These are phyloP conservation scores for Clonostachys byssicola DNA, from an alignment of 2,329 filamentous ascomycete genomes.

Conservation along the genomic window DNA sequence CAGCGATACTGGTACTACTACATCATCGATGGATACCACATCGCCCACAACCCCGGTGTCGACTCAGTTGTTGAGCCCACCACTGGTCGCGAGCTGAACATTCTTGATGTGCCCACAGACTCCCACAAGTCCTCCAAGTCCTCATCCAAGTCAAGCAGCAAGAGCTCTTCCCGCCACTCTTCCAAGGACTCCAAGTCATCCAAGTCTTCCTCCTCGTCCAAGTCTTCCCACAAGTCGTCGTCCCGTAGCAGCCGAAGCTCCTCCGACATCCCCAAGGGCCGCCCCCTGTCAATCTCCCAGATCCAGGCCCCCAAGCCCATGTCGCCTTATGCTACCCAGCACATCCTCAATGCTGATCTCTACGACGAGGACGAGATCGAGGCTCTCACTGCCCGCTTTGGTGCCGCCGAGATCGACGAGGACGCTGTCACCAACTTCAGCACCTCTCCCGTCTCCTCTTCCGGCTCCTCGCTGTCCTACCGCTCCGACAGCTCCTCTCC, in stretches of 20 bases:
- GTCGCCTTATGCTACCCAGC: conserved; percentile 80
- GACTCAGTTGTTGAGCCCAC: conserved; percentile 90
- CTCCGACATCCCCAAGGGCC: conserved; percentile 78
- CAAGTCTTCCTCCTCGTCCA: conserved; percentile 30
- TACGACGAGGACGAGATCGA: conserved; percentile 68
- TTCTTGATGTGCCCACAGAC: conserved; percentile 78
- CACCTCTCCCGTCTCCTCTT: conserved; percentile 60
- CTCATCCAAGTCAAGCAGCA: conserved; percentile 40
- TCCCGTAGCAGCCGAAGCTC: conserved; percentile 42
- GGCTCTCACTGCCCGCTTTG: conserved; percentile 74
- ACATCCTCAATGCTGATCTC: conserved; percentile 82
- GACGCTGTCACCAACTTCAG: conserved; percentile 51
- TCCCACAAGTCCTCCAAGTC: conserved; percentile 34
- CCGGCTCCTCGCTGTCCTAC: conserved; percentile 66
- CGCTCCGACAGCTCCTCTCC: conserved; percentile 72
- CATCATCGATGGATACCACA: conserved; percentile 98
- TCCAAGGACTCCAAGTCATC: conserved; percentile 3
- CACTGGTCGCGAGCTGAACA: conserved; percentile 94
- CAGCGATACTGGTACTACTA: conserved; percentile 99
- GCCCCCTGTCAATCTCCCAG: conserved; percentile 80
- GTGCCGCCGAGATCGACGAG: conserved; percentile 53
- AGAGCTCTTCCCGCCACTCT: conserved; percentile 19
- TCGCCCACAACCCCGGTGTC: conserved; percentile 91
- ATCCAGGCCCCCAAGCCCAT: conserved; percentile 89
- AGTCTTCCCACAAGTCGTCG: conserved; percentile 41